phyloP scores from a whole-genome alignment of 1,139 yeast species.

The Lodderomyces parapsilosis region DNA sequence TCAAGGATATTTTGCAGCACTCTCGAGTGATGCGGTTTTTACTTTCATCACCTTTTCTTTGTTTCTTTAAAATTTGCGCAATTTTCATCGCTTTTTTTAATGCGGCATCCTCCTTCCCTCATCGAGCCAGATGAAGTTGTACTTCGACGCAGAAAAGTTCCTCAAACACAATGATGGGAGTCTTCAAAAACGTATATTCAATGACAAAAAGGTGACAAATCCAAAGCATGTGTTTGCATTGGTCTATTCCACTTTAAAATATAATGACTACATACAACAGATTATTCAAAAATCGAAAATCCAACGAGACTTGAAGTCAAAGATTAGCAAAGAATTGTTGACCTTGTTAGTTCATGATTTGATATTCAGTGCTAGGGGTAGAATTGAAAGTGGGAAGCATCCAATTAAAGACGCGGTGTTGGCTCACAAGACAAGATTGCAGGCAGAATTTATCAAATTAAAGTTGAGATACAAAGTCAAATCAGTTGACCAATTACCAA shows the following conservation, averaged over 20 bases:
- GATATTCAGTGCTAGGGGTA: constrained; percentile 68
- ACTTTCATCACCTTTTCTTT: too few relatives aligned
- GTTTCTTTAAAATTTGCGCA: too few relatives aligned
- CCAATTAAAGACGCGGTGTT: constrained; percentile 81
- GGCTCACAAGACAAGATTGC: constrained; percentile 73
- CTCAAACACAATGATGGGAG: constrained; percentile 39
- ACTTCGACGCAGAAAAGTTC: constrained; percentile 60
- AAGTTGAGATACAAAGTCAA: constrained; percentile 66
- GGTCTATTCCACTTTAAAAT: constrained; percentile 72
- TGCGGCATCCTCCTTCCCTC: constrained; percentile 1
- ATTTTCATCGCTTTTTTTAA: too few relatives aligned
- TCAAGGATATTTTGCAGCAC: too few relatives aligned
- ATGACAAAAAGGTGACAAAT: constrained; percentile 33
- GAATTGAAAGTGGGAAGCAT: constrained; percentile 88
- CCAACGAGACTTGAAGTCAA: constrained; percentile 34
- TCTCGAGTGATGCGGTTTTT: too few relatives aligned
- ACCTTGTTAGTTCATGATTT: constrained; percentile 77
- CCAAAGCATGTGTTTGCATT: constrained; percentile 87
- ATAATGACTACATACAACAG: constrained; percentile 57
- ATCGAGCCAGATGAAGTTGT: constrained; percentile 50
- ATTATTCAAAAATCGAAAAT: constrained; percentile 68
- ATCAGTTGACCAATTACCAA: constrained; percentile 33
- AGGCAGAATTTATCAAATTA: constrained; percentile 77
- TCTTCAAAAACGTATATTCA: constrained; percentile 67
- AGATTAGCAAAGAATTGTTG: constrained; percentile 49